Evolutionary conservation across 148 eudicot genomes (phyloP), one percentile per base, ranked within the genome.

Genomic region (Pouteria glomerata): DNA sequence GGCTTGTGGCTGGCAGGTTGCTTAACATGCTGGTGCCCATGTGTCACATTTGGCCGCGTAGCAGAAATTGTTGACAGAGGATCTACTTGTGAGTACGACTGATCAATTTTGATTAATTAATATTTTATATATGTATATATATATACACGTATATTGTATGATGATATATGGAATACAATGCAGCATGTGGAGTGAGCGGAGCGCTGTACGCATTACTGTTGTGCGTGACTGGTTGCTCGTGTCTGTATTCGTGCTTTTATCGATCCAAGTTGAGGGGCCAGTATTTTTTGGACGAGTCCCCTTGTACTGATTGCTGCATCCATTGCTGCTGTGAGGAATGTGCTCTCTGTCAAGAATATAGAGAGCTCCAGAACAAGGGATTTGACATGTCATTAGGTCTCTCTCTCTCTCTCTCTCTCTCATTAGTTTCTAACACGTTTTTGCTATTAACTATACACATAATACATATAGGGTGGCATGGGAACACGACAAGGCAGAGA

Each of bases 101-200:
- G 10, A 39, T 39, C 10, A 39, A 10, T 1, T 39, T 39, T 39
- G n/a, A n/a, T n/a, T n/a, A n/a, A n/a, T n/a, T n/a, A n/a, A n/a
- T n/a, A n/a, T n/a, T n/a, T n/a, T n/a, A n/a, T n/a, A n/a, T n/a
- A n/a, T n/a, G n/a, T n/a, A n/a, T n/a, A n/a, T n/a, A n/a, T n/a
- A n/a, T n/a, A n/a, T n/a, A n/a, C n/a, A n/a, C n/a, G n/a, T n/a
- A n/a, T n/a, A n/a, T n/a, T n/a, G n/a, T n/a, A n/a, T n/a, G n/a
- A n/a, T n/a, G n/a, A n/a, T n/a, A n/a, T n/a, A n/a, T n/a, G n/a
- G n/a, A n/a, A n/a, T n/a, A n/a, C n/a, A n/a, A n/a, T 72, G 68
- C 59, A 72, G 75, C 75, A 50, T 72, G 75, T 24, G 75, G 75
- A 72, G 68, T 72, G 68, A 72, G 75, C n/a, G 75, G 75, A 3